Conservation (phyloP, 176 grass and related monocot genomes). For the Lolium rigidum region DNA sequence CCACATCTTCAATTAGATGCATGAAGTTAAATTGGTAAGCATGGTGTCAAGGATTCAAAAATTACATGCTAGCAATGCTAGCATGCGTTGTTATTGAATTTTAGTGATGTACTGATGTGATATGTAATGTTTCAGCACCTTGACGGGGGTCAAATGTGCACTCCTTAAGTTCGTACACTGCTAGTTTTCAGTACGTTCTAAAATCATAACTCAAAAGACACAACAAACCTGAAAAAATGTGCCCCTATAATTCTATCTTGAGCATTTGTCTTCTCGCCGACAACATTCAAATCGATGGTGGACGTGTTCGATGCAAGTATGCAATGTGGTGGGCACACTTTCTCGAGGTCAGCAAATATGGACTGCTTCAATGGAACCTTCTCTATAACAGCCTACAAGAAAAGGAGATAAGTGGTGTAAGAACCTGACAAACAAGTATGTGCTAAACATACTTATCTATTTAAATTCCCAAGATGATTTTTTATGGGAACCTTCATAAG, state of each 20-base stretch:
- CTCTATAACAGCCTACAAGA: conserved; percentile 91
- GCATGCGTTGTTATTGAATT: not conserved
- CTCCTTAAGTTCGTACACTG: not conserved
- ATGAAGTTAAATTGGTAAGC: conserved; percentile 6
- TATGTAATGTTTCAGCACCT: not conserved
- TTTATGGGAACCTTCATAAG: not conserved
- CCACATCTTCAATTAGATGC: not conserved
- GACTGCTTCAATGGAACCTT: conserved; percentile 96
- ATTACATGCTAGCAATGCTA: conserved; percentile 1
- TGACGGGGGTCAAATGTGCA: conserved; percentile 1
- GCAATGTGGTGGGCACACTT: conserved; percentile 79
- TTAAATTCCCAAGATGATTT: not conserved
- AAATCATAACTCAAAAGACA: conserved; percentile 19
- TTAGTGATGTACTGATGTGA: not conserved
- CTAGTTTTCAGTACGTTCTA: conserved; percentile 2
- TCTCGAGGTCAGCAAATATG: conserved; percentile 97
- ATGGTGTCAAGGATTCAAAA: not conserved
- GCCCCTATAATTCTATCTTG: conserved; percentile 95
- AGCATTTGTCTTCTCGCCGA: conserved; percentile 84
- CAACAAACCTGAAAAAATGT: conserved; percentile 96
- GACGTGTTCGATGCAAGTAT: conserved; percentile 98
- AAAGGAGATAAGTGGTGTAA: not conserved
- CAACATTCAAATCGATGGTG: conserved; percentile 90
- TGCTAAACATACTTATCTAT: conserved; percentile 1
- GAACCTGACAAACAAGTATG: conserved; percentile 36